These are phyloP conservation scores for Borovskyia barvae DNA, from an alignment of 208 protist genomes.

Conservation along the genomic window DNA sequence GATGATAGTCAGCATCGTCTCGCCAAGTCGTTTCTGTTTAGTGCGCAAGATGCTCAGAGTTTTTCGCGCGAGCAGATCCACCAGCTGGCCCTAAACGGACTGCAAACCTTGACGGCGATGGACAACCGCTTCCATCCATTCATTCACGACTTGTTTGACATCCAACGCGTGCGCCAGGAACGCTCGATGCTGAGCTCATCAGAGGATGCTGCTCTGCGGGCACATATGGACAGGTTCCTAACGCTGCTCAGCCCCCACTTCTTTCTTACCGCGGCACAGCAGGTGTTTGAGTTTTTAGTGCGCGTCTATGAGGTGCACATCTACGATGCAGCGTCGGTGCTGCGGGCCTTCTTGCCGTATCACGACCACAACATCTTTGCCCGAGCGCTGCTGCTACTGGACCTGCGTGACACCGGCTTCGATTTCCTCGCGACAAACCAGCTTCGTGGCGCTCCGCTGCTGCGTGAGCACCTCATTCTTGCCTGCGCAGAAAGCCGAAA, in stretches of 20 bases:
- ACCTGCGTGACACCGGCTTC: constrained; percentile 85
- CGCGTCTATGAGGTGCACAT: constrained; percentile 85
- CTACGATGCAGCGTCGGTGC: constrained; percentile 70
- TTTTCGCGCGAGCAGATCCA: constrained; percentile 87
- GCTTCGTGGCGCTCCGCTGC: constrained; percentile 68
- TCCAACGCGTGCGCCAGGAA: constrained; percentile 58
- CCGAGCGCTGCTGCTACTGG: constrained; percentile 70
- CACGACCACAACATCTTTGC: constrained; percentile 88
- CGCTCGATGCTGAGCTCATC: constrained; percentile 47
- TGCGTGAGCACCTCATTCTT: constrained; percentile 68
- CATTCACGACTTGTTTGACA: constrained; percentile 62
- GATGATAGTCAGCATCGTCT: constrained; percentile 56
- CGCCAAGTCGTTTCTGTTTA: constrained; percentile 80
- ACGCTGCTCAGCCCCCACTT: constrained; percentile 82
- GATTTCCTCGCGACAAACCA: constrained; percentile 82
- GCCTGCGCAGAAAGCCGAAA: constrained; percentile 75
- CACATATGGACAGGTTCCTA: constrained; percentile 58
- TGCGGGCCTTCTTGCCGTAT: constrained; percentile 80
- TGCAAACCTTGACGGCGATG: constrained; percentile 69
- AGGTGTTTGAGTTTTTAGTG: constrained; percentile 87
- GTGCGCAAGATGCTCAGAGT: constrained; percentile 54
- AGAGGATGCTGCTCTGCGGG: constrained; percentile 41
- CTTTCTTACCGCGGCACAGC: constrained; percentile 80
- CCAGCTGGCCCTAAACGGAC: constrained; percentile 68
- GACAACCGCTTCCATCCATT: constrained; percentile 87